Evolutionary conservation across 257 asterid genomes (phyloP).

Genomic region (Lithospermum erythrorhizon): DNA sequence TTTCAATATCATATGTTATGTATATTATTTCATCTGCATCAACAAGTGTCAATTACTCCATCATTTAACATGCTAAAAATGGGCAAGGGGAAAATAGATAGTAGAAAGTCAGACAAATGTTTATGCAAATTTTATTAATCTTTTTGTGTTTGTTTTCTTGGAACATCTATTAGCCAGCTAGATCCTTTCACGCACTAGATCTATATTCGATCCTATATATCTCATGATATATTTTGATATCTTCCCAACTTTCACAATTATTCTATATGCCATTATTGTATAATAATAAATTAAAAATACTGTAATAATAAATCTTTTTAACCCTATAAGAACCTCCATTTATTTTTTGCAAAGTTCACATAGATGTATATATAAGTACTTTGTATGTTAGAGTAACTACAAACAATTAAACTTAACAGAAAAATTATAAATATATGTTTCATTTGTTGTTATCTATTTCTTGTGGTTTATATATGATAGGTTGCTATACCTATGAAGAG

Average conservation of each 20-base stretch:
- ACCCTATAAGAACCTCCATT: too few species aligned
- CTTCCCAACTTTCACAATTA: too few species aligned
- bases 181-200: too few species aligned
- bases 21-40: neutral
- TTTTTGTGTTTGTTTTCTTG: neutral
- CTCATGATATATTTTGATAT: too few species aligned
- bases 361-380: neutral
- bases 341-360: neutral
- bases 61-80: neutral
- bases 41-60: slow-evolving; percentile 4
- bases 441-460: neutral
- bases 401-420: neutral
- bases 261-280: too few species aligned
- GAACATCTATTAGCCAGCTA: too few species aligned
- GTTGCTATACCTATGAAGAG: slow-evolving; percentile 93
- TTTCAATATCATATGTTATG: neutral
- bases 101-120: neutral
- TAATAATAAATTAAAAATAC: too few species aligned
- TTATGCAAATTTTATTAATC: neutral
- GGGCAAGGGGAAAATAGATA: too few species aligned
- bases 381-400: neutral
- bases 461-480: slow-evolving; percentile 16
- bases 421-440: neutral
- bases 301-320: too few species aligned
- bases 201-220: too few species aligned